A percentile compares a stretch with the other conserved stretches of the same genome.
phyloP scores from a whole-genome alignment of 345 rosid genomes.

The Trapa bicornis region DNA sequence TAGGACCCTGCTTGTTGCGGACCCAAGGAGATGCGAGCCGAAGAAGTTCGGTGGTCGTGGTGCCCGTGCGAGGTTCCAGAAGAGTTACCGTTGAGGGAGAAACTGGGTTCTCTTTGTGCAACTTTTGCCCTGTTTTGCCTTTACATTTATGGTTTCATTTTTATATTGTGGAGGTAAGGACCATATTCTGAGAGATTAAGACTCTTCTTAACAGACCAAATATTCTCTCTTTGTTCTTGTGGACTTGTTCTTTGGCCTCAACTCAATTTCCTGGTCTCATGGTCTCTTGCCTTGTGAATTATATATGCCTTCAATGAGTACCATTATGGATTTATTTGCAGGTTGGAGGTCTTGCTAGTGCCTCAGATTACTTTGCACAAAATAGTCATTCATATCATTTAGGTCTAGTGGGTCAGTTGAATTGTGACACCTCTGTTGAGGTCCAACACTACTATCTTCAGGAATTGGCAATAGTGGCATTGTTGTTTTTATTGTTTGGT shows the following conservation, averaged over 20 bases:
- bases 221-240: conserved; percentile 1
- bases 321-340: no score
- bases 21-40: conserved; percentile 90
- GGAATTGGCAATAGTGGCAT: no score
- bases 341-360: no score
- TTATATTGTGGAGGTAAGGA: background rate
- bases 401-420: no score
- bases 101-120: background rate
- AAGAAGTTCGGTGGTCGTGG: conserved; percentile 97
- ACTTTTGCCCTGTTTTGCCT: conserved; percentile 4
- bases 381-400: no score
- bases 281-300: background rate
- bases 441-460: no score
- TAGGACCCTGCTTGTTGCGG: conserved; percentile 82
- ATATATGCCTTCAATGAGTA: background rate
- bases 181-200: conserved; percentile 4
- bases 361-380: no score
- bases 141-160: background rate
- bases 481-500: no score
- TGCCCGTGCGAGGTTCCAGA: conserved; percentile 91
- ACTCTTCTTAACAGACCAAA: background rate
- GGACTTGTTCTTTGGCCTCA: background rate
- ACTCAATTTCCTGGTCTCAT: background rate
- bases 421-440: no score
- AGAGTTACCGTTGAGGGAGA: conserved; percentile 66